A percentile compares a stretch with the other conserved stretches of the same genome.
Conservation (phyloP, 2,329 filamentous ascomycete genomes). For the Nakataea oryzae region DNA sequence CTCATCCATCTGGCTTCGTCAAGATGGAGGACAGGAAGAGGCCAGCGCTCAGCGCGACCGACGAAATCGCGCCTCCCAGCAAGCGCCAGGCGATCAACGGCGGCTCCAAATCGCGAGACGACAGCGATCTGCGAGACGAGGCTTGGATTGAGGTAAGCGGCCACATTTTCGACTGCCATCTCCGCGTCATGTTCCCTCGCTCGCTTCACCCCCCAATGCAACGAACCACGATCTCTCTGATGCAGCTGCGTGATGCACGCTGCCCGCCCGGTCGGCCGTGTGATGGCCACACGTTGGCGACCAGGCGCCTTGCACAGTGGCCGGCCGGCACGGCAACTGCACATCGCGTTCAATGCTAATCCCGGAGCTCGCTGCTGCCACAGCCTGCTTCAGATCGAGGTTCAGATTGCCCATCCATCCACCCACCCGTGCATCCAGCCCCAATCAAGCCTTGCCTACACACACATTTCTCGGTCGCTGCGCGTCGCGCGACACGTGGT, state of each 20-base stretch:
- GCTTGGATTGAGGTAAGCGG: constrained; percentile 57
- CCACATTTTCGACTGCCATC: constrained; percentile 14
- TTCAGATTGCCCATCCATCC: constrained; percentile 17
- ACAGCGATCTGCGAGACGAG: constrained; percentile 48
- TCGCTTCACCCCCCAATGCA: constrained; percentile 8
- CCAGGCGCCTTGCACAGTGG: neutral
- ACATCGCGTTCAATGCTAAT: constrained; percentile 27
- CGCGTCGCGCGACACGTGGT: constrained; percentile 12
- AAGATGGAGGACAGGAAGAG: constrained; percentile 99
- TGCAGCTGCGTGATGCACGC: neutral
- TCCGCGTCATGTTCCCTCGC: constrained; percentile 12
- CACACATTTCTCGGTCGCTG: constrained; percentile 9
- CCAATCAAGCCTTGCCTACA: constrained; percentile 2
- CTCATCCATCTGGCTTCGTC: constrained; percentile 66
- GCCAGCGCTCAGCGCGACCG: constrained; percentile 68
- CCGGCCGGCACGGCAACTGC: neutral
- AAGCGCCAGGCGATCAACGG: constrained; percentile 92
- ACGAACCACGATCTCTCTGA: neutral
- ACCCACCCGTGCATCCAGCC: no score
- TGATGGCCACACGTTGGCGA: neutral
- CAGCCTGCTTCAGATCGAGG: constrained; percentile 28
- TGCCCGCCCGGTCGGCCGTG: neutral
- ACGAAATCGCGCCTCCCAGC: constrained; percentile 77
- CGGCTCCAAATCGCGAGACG: constrained; percentile 44
- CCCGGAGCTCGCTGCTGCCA: constrained; percentile 28